Evolutionary conservation across 176 grass and related monocot genomes (phyloP), one percentile per base, ranked within the genome.

Genomic region (Lolium perenne): DNA sequence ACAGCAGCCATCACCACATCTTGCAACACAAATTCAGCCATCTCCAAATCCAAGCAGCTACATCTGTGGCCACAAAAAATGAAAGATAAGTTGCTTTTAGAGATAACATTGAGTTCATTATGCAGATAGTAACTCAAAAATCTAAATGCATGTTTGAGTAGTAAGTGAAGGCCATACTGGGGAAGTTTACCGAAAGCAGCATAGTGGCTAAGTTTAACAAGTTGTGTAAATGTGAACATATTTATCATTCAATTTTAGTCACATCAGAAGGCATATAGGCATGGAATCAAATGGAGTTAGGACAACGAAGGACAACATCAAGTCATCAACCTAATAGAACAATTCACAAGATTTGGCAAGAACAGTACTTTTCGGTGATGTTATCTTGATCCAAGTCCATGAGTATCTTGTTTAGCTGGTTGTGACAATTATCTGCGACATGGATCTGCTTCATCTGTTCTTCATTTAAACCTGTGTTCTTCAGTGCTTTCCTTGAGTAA

Each of bases 1-100:
- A 93, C 95, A 23, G 95, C 93, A 89, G 86, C 89, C 59, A 87
- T 67, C 83, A 95, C 80, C 51, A 92, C 80, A 68, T 97, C 93
- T 69, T 88, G 82, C 76, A 97, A 74, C 7, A 81, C 73, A 88
- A 97, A 97, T 76, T 97, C 91, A 65, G 71, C 84, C 95, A 97
- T 97, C 78, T 95, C 95, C 83, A 97, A 76, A 87, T 95, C 95
- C 87, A 97, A 81, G 26, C 91, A 95, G 66, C 95, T 97, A 76
- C 55, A 88, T 62, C 81, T 40, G 89, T 23, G 71, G 21, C 79
- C 13, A 64, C n/a, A 87, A 87, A 74, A 20, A 8, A 47, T 15
- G 57, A 10, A 80, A 80, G 20, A 48, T 14, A 67, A 50, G 35
- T 48, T 56, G 25, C 8, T 56, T 41, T 41, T 41, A 41, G 40